Percentiles rank a stretch among this genome's conserved stretches.
phyloP scores from a whole-genome alignment of 257 asterid species.

The Salvia hispanica region DNA sequence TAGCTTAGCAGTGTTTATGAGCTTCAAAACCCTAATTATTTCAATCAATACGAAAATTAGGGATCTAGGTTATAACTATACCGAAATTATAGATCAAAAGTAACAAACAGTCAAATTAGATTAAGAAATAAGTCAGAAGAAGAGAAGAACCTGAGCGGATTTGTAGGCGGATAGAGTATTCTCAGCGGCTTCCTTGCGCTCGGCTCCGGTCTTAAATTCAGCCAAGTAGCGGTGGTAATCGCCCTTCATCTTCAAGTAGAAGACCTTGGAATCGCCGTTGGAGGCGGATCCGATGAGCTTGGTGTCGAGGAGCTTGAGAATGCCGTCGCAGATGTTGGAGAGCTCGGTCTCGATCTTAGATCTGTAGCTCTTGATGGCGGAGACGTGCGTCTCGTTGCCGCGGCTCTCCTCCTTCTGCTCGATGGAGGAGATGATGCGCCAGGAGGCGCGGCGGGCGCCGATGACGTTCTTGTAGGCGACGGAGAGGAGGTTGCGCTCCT shows the following conservation, averaged over 20 bases:
- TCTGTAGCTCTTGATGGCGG: slow-evolving; percentile 66
- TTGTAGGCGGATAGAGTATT: slow-evolving; percentile 86
- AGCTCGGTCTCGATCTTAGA: slow-evolving; percentile 82
- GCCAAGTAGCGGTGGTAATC: slow-evolving; percentile 86
- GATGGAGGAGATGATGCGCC: slow-evolving; percentile 76
- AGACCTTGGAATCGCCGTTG: slow-evolving; percentile 76
- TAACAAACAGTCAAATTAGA: background rate
- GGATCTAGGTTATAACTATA: slow-evolving; percentile 9
- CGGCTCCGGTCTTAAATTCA: slow-evolving; percentile 72
- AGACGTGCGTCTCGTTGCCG: slow-evolving; percentile 79
- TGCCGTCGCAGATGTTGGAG: slow-evolving; percentile 72
- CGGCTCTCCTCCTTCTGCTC: slow-evolving; percentile 90
- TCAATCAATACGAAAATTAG: slow-evolving; percentile 3
- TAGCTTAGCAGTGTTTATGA: background rate
- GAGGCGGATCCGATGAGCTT: slow-evolving; percentile 73
- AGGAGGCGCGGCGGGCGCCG: slow-evolving; percentile 82
- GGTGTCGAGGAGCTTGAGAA: slow-evolving; percentile 66
- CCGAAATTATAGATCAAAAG: background rate
- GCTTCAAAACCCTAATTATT: slow-evolving; percentile 7
- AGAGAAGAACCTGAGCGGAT: slow-evolving; percentile 68
- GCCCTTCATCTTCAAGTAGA: slow-evolving; percentile 91
- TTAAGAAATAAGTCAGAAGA: background rate
- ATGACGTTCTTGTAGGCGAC: slow-evolving; percentile 83
- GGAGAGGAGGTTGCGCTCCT: slow-evolving; percentile 83
- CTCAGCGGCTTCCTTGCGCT: slow-evolving; percentile 86